Conservation (phyloP, 345 rosid species). For the Eucalyptus curtisii region DNA sequence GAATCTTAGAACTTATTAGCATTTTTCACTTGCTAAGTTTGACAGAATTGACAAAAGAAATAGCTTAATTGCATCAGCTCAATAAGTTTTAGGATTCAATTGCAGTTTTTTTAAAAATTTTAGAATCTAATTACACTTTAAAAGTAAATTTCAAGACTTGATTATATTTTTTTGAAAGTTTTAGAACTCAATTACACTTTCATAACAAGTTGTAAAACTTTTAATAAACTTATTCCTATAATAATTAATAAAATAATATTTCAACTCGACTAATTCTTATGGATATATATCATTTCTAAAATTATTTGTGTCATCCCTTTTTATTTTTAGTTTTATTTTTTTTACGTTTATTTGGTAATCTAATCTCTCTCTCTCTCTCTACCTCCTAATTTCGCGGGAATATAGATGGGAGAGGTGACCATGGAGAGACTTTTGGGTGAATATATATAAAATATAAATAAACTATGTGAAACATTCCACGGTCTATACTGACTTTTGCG, state of each 20-base stretch:
- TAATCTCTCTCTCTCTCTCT: neutral
- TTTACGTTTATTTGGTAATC: neutral
- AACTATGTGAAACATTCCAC: neutral
- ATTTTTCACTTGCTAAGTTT: neutral
- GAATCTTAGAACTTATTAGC: neutral
- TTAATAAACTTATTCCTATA: too few species aligned
- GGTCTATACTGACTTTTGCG: neutral
- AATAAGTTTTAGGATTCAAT: neutral
- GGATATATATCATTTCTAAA: neutral
- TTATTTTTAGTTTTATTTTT: neutral
- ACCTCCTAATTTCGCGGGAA: neutral
- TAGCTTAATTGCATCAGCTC: rapidly evolving
- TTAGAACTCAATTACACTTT: rapidly evolving
- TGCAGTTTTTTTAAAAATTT: too few species aligned
- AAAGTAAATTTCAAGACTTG: neutral
- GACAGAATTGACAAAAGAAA: neutral
- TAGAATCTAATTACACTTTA: too few species aligned
- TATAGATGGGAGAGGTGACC: neutral
- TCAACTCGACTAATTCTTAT: neutral
- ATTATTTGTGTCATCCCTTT: neutral
- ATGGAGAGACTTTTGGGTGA: neutral
- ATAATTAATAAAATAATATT: too few species aligned
- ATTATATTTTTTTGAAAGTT: too few species aligned
- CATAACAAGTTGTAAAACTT: rapidly evolving
- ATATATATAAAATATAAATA: neutral